These are phyloP conservation scores for Solanum clarkiae DNA, from an alignment of 257 asterid species.

Conservation along the genomic window DNA sequence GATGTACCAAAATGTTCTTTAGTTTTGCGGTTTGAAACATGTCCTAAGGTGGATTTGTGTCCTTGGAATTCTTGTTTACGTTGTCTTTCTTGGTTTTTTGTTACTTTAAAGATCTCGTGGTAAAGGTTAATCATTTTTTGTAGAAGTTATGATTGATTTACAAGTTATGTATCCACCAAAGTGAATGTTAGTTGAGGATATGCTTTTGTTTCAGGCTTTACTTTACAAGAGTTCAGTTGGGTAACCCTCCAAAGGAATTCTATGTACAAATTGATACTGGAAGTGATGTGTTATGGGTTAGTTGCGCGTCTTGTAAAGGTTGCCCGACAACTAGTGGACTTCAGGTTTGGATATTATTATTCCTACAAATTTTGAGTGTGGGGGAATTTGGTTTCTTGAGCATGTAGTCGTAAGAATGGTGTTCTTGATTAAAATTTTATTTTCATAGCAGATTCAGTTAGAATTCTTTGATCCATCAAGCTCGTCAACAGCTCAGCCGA, in stretches of 20 bases:
- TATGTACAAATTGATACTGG: conserved; percentile 97
- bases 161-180: neutral
- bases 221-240: conserved; percentile 70
- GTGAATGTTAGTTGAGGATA: neutral
- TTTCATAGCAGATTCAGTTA: conserved; percentile 49
- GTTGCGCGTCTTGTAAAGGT: conserved; percentile 79
- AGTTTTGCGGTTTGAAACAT: neutral
- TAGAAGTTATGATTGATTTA: neutral
- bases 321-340: conserved; percentile 95
- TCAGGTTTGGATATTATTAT: conserved; percentile 32
- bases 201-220: conserved; percentile 54
- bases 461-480: conserved; percentile 77
- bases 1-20: no score
- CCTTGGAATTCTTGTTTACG: neutral
- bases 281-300: conserved; percentile 94
- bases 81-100: neutral
- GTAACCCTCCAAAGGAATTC: conserved; percentile 84
- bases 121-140: neutral
- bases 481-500: conserved; percentile 43
- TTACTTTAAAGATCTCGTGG: neutral
- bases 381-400: neutral
- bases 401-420: neutral
- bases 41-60: neutral
- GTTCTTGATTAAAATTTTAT: neutral
- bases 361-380: neutral